A percentile compares a stretch with the other conserved stretches of the same genome.
Conservation (phyloP, 2,329 filamentous ascomycete genomes). For the Bipolaris sorokiniana region DNA sequence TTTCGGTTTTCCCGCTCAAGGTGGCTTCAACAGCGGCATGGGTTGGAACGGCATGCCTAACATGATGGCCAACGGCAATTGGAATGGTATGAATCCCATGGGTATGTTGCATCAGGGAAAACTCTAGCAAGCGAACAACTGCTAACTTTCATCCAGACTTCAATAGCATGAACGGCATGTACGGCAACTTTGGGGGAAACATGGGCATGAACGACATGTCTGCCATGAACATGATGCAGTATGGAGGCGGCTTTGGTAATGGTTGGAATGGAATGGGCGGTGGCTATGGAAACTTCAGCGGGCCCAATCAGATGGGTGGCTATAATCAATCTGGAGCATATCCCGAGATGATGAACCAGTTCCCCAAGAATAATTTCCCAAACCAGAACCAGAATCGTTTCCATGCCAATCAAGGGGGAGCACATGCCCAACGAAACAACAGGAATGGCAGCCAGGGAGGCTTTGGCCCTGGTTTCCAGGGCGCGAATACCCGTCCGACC, state of each 20-base stretch:
- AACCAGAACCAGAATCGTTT: slow-evolving; percentile 77
- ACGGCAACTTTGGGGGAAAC: slow-evolving; percentile 73
- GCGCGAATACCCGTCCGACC: slow-evolving; percentile 37
- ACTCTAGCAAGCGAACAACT: neutral
- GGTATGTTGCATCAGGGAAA: slow-evolving; percentile 63
- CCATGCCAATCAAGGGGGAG: slow-evolving; percentile 70
- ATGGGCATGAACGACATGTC: slow-evolving; percentile 78
- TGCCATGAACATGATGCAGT: slow-evolving; percentile 69
- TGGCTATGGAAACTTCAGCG: slow-evolving; percentile 70
- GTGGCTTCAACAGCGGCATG: slow-evolving; percentile 63
- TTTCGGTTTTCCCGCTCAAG: slow-evolving; percentile 52
- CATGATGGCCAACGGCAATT: slow-evolving; percentile 63
- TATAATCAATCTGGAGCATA: slow-evolving; percentile 60
- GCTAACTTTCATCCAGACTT: slow-evolving; percentile 34
- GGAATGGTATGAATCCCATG: slow-evolving; percentile 77
- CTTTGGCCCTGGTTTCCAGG: slow-evolving; percentile 38
- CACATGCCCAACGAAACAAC: slow-evolving; percentile 48
- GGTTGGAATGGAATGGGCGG: slow-evolving; percentile 68
- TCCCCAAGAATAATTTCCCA: slow-evolving; percentile 67
- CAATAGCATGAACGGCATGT: slow-evolving; percentile 74
- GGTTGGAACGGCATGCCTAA: slow-evolving; percentile 59
- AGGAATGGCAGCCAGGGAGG: slow-evolving; percentile 52
- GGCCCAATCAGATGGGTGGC: slow-evolving; percentile 59
- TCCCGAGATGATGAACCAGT: slow-evolving; percentile 59
- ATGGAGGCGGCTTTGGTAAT: slow-evolving; percentile 69